Conservation (phyloP, 495 filamentous ascomycete genomes). For the Lentithecium fluviatile region DNA sequence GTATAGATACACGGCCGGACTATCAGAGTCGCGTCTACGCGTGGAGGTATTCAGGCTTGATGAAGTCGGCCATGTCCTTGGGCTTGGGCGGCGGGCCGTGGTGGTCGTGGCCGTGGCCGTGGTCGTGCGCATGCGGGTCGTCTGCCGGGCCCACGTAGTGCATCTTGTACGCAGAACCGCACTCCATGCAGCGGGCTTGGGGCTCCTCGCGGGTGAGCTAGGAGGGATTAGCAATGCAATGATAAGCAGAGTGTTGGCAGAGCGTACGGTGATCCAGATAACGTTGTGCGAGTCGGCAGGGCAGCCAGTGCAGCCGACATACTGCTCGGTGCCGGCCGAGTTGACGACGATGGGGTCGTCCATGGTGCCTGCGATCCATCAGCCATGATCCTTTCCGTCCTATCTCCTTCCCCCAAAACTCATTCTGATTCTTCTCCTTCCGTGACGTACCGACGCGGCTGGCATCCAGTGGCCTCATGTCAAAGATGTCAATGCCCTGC, state of each 20-base stretch:
- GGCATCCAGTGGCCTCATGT: slow-evolving; percentile 94
- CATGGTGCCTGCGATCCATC: slow-evolving; percentile 65
- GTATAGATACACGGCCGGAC: slow-evolving; percentile 22
- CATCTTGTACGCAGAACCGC: slow-evolving; percentile 93
- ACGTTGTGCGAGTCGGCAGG: slow-evolving; percentile 89
- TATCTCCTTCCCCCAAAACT: not conserved
- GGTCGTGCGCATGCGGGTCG: slow-evolving; percentile 52
- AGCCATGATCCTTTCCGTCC: slow-evolving; percentile 1
- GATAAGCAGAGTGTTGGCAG: not conserved
- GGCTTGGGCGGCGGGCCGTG: slow-evolving; percentile 45
- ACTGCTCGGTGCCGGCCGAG: slow-evolving; percentile 92
- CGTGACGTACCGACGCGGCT: slow-evolving; percentile 69
- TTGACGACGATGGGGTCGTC: slow-evolving; percentile 85
- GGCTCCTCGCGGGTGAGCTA: slow-evolving; percentile 88
- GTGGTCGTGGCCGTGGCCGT: slow-evolving; percentile 45
- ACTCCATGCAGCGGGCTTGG: slow-evolving; percentile 89
- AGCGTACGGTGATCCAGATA: slow-evolving; percentile 82
- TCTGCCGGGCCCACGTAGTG: slow-evolving; percentile 79
- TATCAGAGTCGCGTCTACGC: slow-evolving; percentile 45
- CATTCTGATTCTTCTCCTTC: not conserved
- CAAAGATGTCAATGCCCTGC: slow-evolving; percentile 96
- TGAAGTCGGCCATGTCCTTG: slow-evolving; percentile 90
- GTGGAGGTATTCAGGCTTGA: slow-evolving; percentile 81
- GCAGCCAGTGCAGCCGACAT: slow-evolving; percentile 90
- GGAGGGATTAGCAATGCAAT: not conserved